Evolutionary conservation across 2,329 filamentous ascomycete genomes (phyloP), one percentile per base, ranked within the genome.

Genomic region (Onygenales sp.): DNA sequence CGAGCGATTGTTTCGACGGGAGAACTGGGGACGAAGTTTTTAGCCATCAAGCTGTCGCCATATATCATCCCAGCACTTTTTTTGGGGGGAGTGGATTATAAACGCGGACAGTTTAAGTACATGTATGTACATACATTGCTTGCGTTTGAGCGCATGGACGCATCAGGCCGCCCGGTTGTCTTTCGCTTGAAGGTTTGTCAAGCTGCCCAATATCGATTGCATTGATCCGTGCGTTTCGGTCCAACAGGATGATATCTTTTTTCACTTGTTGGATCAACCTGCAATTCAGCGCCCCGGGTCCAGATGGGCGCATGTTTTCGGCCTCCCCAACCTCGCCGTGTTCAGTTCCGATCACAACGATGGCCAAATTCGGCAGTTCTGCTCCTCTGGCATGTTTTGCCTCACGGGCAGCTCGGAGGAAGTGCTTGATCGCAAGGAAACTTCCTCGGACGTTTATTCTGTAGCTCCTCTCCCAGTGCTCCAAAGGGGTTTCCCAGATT

Each of bases 381-480:
- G 62, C 61, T 1, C 69, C 67, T 2, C 62, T 58, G 2, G 54
- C 57, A 21, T 71, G 59, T 57, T 80, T 77, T 2, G 62, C 55
- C 3, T 60, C 56, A 11, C 72, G 68, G 0, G 75, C 72, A 1
- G 66, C 63, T 34, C 66, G 71, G 5, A 81, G 64, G 61, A 80
- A 81, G 55, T 80, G 75, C 58, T 81, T 81, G 62, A 81, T 75
- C 0, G 76, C 77, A 2, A 82, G 65, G 56, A 78, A 81, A 1
- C 76, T 78, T 4, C 76, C 77, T 13, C 75, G 72, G 13, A 75
- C 70, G 56, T 80, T 80, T 21, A 70, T 69, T 21, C 67, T 65
- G 57, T 79, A 78, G 1, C 72, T 73, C 52, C 73, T 70, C 49
- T 80, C 76, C 78, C 77, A 81, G 0, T 73, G 64, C n/a, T 74